phyloP scores from a whole-genome alignment of 179 eudicot species.

The Beta macrorhiza region DNA sequence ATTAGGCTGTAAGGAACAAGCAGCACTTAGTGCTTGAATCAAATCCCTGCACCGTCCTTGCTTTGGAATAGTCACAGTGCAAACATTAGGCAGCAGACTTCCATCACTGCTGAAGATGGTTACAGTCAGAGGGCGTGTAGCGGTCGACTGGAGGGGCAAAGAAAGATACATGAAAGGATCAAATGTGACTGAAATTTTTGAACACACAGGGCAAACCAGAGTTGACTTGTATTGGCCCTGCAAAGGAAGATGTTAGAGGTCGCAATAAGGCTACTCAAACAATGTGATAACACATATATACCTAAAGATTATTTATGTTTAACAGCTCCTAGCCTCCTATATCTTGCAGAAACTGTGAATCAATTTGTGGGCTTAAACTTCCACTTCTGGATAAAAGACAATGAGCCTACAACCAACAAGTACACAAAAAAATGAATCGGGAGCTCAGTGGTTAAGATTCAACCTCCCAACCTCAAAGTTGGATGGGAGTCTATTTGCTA shows the following conservation, averaged over 20 bases:
- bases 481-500: background rate
- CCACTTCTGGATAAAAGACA: background rate
- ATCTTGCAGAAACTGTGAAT: background rate
- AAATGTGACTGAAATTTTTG: constrained; percentile 84
- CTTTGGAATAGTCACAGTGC: constrained; percentile 81
- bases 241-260: constrained; percentile 25
- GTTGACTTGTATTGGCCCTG: constrained; percentile 99
- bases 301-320: background rate
- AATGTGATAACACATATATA: background rate
- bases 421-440: background rate
- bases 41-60: constrained; percentile 95
- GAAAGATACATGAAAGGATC: constrained; percentile 99
- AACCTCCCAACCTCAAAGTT: background rate
- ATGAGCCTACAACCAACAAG: background rate
- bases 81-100: constrained; percentile 68
- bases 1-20: constrained; percentile 70
- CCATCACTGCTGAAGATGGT: constrained; percentile 86
- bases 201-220: constrained; percentile 84
- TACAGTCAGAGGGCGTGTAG: constrained; percentile 74
- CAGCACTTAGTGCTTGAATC: constrained; percentile 77
- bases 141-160: constrained; percentile 89
- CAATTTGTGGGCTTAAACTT: background rate
- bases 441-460: background rate
- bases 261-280: background rate
- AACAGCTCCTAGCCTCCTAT: background rate